Evolutionary conservation across 345 rosid species (phyloP), one percentile per base, ranked within the genome.

Genomic region (Cochlearia excelsa): DNA sequence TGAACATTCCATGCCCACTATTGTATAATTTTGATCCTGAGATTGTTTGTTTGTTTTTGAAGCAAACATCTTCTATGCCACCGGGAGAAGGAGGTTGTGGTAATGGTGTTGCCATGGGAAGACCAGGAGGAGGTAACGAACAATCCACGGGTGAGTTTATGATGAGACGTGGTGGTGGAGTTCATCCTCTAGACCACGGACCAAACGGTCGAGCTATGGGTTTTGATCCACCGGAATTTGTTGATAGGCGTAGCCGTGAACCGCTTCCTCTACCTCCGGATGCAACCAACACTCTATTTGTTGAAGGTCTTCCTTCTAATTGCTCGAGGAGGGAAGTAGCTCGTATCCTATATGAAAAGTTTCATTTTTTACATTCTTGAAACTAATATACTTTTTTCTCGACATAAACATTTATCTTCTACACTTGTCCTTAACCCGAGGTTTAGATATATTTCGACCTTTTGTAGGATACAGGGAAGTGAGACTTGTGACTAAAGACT

Each of bases 401-500:
- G 29, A 29, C 4, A 2, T 26, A 16, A 28, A 9, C 23, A 0
- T 10, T 16, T 44, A 45, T 51, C 41, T 48, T 69, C 28, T 34
- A 30, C 35, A 16, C 23, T 16, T 54, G 59, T 76, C 80, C 81
- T 75, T 84, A 51, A 76, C 73, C 23, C 34, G 30, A 28, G 3
- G 54, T 68, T 33, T 69, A 90, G 97, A 90, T 79, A 90, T 90
- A 43, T 90, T 85, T 75, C 89, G 91, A 63, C 95, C 91, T 57
- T 90, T 83, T 72, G 88, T 90, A 56, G 97, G 97, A 58, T 90
- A 85, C 52, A 90, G 83, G 73, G 93, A 85, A 78, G 90, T 85
- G 56, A 80, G 97, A 77, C 82, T 90, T 51, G 90, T 85, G 66
- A 85, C 73, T 71, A 90, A 90, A 77, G 97, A 87, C 57, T 81